phyloP scores from a whole-genome alignment of 1,284 basidiomycete genomes.

The Phenoliferia sp. region DNA sequence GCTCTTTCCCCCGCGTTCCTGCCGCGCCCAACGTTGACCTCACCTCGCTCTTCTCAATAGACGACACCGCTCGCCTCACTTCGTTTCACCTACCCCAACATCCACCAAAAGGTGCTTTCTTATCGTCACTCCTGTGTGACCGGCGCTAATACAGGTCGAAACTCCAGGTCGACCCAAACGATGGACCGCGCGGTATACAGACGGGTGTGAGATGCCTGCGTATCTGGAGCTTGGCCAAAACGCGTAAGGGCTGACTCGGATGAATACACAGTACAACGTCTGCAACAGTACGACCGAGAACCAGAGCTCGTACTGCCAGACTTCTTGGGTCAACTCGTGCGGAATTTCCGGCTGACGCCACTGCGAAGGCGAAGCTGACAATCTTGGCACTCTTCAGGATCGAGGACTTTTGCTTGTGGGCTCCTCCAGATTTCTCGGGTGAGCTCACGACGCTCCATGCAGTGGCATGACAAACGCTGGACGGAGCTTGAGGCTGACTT shows the following conservation, averaged over 20 bases:
- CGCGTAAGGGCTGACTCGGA: not conserved
- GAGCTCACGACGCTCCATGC: not conserved
- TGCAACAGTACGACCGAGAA: constrained; percentile 37
- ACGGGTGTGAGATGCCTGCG: not conserved
- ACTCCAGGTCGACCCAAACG: constrained; percentile 17
- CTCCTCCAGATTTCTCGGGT: constrained; percentile 11
- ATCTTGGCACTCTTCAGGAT: not conserved
- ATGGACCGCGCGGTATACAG: constrained; percentile 20
- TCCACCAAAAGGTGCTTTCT: constrained; percentile 2
- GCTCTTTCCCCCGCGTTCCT: too few relatives aligned
- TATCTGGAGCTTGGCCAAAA: not conserved
- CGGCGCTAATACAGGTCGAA: not conserved
- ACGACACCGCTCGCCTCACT: constrained; percentile 27
- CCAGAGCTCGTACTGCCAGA: constrained; percentile 60
- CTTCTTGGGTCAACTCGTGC: constrained; percentile 41
- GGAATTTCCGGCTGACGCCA: not conserved
- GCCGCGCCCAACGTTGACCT: too few relatives aligned
- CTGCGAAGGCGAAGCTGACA: not conserved
- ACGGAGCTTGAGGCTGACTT: too few relatives aligned
- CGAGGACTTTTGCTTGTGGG: constrained; percentile 31
- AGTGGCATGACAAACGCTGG: too few relatives aligned
- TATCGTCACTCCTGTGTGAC: not conserved
- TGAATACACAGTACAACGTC: not conserved
- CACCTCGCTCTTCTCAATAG: not conserved
- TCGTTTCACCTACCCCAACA: constrained; percentile 27